Conservation (phyloP, 2,329 filamentous ascomycete genomes). For the Ophiocordyceps camponoti-floridani region DNA sequence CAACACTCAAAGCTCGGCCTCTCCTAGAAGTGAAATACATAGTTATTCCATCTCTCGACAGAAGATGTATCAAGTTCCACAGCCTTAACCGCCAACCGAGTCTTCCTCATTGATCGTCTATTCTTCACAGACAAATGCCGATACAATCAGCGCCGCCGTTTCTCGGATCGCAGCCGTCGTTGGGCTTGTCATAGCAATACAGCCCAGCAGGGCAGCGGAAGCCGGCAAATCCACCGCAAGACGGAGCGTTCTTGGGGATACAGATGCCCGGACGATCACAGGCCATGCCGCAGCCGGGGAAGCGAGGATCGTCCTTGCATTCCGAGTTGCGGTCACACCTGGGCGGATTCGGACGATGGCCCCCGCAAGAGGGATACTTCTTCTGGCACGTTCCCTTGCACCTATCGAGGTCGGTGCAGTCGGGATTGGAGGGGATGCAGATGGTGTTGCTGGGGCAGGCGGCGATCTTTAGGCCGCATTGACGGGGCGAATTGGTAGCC, state of each 20-base stretch:
- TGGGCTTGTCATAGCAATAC: constrained; percentile 12
- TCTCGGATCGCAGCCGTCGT: constrained; percentile 10
- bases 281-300: constrained; percentile 14
- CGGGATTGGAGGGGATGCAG: neutral
- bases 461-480: neutral
- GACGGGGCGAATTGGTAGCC: neutral
- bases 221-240: constrained; percentile 11
- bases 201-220: constrained; percentile 9
- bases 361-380: constrained; percentile 15
- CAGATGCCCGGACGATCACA: constrained; percentile 18
- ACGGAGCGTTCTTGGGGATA: constrained; percentile 6
- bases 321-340: constrained; percentile 8
- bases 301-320: constrained; percentile 17
- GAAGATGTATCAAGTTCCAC: too few species aligned
- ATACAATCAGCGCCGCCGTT: constrained; percentile 12
- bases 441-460: neutral
- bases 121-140: constrained; percentile 12
- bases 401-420: neutral
- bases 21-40: too few species aligned
- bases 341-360: constrained; percentile 8
- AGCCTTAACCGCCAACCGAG: neutral
- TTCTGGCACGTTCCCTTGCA: neutral
- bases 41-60: too few species aligned
- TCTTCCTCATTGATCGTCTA: neutral
- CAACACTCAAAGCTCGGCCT: too few species aligned